Conservation (phyloP, 108 stramenopile species). For the Bacterosira constricta region DNA sequence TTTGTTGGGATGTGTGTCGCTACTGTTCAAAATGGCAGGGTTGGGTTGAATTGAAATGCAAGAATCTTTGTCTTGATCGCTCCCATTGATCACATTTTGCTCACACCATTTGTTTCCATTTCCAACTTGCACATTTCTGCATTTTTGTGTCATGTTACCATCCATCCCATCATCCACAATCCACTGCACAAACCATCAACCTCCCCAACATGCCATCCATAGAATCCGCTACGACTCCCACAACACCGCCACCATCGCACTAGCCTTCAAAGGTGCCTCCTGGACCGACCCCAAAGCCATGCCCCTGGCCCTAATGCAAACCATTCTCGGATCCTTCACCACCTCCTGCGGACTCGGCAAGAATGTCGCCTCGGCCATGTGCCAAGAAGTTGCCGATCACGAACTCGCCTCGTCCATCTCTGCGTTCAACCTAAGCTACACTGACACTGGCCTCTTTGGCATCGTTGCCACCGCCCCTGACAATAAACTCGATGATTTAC, state of each 20-base stretch:
- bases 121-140: not conserved
- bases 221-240: conserved; percentile 89
- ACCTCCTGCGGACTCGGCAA: conserved; percentile 85
- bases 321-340: conserved; percentile 94
- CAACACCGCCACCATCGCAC: conserved; percentile 90
- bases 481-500: conserved; percentile 90
- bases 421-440: conserved; percentile 98
- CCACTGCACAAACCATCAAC: not conserved
- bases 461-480: conserved; percentile 93
- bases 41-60: no score
- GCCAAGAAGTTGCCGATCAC: conserved; percentile 90
- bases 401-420: conserved; percentile 88
- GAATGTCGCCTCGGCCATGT: conserved; percentile 88
- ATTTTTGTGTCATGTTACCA: not conserved
- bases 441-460: conserved; percentile 98
- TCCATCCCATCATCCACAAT: not conserved
- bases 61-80: no score
- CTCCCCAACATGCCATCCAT: no score
- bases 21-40: no score
- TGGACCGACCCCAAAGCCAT: conserved; percentile 97
- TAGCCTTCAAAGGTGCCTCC: conserved; percentile 95
- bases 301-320: conserved; percentile 97
- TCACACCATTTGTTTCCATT: no score
- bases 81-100: no score
- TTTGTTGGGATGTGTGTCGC: no score